Evolutionary conservation across 306 rosid species (phyloP).

Genomic region (Ammopiptanthus mongolicus): DNA sequence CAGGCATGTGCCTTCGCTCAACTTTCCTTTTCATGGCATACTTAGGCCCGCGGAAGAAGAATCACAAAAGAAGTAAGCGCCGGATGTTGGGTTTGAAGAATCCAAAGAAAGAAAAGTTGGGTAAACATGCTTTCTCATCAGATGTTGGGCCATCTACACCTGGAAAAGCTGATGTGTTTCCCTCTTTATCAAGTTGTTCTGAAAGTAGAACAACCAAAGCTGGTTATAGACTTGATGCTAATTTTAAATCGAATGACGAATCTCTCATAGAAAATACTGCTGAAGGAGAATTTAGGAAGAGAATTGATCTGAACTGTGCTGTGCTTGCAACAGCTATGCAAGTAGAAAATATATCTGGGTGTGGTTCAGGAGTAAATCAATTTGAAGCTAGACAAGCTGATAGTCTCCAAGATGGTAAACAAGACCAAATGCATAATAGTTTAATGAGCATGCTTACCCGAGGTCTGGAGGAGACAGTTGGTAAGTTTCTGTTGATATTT

Average conservation of each 20-base stretch:
- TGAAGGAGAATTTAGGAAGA: conserved; percentile 36
- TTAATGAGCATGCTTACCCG: conserved; percentile 35
- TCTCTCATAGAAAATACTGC: conserved; percentile 18
- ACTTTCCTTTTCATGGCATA: conserved; percentile 35
- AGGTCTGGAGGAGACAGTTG: conserved; percentile 57
- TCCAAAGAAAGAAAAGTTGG: conserved; percentile 25
- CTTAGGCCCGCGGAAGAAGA: conserved; percentile 39
- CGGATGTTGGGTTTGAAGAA: conserved; percentile 11
- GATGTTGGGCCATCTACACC: conserved; percentile 58
- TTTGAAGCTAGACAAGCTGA: conserved; percentile 19
- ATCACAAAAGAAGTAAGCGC: conserved; percentile 47
- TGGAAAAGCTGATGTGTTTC: conserved; percentile 24
- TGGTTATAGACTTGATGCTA: conserved; percentile 21
- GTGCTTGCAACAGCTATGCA: conserved; percentile 39
- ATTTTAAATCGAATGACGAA: conserved; percentile 22
- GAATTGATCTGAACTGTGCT: conserved; percentile 32
- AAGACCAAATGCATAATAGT: conserved; percentile 32
- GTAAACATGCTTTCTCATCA: conserved; percentile 26
- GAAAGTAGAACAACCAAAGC: conserved; percentile 34
- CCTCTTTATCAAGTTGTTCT: conserved; percentile 6
- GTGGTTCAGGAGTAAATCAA: conserved; percentile 22
- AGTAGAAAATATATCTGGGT: conserved; percentile 23
- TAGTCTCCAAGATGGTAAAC: conserved; percentile 26
- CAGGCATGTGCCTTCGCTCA: conserved; percentile 39
- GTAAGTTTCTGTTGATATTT: conserved; percentile 41